Conservation (phyloP, 371 early-diverging fungal species). For the Mortierella sp. region DNA sequence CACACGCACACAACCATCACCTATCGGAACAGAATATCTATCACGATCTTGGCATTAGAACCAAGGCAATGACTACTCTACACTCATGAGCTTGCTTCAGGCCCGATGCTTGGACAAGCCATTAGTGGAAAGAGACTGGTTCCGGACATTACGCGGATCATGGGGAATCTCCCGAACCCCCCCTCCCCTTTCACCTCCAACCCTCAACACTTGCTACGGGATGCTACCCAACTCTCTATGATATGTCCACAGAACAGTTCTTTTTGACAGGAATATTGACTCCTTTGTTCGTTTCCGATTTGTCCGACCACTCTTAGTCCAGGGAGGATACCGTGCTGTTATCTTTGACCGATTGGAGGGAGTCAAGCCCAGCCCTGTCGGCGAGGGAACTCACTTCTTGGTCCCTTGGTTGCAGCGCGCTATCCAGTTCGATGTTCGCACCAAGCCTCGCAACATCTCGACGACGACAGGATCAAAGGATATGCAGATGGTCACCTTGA, state of each 20-base stretch:
- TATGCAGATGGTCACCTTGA: constrained; percentile 90
- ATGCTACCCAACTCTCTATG: not conserved
- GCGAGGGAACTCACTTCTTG: constrained; percentile 98
- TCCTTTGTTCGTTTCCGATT: not conserved
- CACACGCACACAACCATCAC: not conserved
- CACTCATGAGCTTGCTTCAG: too few relatives aligned
- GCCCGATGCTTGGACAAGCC: too few relatives aligned
- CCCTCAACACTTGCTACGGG: not conserved
- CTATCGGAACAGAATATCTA: too few relatives aligned
- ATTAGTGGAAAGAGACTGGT: too few relatives aligned
- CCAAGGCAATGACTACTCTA: too few relatives aligned
- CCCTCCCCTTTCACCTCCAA: not conserved
- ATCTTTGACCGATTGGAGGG: constrained; percentile 97
- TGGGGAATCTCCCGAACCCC: too few relatives aligned
- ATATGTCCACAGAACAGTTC: not conserved
- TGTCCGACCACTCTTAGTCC: constrained; percentile 64
- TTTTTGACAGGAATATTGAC: not conserved
- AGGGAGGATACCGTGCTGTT: constrained; percentile 96
- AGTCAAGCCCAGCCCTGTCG: constrained; percentile 80
- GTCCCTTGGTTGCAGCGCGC: constrained; percentile 93
- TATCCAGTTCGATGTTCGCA: constrained; percentile 88
- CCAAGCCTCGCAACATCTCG: constrained; percentile 95
- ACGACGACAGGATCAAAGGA: constrained; percentile 93
- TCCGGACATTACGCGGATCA: too few relatives aligned
- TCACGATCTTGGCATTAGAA: too few relatives aligned